These are phyloP conservation scores for Paramyrothecium roridum DNA, from an alignment of 2,329 filamentous ascomycete species.

Conservation along the genomic window DNA sequence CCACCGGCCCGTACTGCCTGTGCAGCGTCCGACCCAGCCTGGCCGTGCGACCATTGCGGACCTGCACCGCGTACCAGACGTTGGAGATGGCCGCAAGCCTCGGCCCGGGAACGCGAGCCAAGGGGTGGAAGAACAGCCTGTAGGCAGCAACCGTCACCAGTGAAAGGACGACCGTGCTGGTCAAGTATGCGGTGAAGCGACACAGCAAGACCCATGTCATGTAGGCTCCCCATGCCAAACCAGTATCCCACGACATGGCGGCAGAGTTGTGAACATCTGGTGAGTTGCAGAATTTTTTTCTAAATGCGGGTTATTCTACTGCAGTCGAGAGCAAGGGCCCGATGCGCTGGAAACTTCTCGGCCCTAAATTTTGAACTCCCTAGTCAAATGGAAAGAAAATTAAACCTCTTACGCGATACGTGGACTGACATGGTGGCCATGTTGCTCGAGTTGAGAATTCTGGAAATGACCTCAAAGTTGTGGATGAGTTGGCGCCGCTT, in stretches of 20 bases:
- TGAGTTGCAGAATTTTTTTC: neutral
- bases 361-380: too few relatives aligned
- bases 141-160: slow-evolving; percentile 25
- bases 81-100: slow-evolving; percentile 42
- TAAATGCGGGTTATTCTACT: neutral
- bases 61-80: slow-evolving; percentile 44
- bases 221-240: neutral
- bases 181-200: slow-evolving; percentile 1
- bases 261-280: neutral
- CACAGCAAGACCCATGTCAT: neutral
- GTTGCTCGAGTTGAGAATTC: neutral
- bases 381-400: too few relatives aligned
- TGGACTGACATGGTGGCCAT: neutral
- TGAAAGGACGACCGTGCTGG: slow-evolving; percentile 8
- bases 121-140: slow-evolving; percentile 38
- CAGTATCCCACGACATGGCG: neutral
- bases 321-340: too few relatives aligned
- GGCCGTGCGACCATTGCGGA: slow-evolving; percentile 38
- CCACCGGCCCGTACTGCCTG: slow-evolving; percentile 41
- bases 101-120: slow-evolving; percentile 44
- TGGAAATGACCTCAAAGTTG: neutral
- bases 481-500: neutral
- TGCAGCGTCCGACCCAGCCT: slow-evolving; percentile 42
- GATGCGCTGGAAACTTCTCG: too few relatives aligned
- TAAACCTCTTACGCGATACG: neutral